These are phyloP conservation scores for Candida frijolesensis DNA, from an alignment of 1,139 yeast genomes.

Conservation along the genomic window DNA sequence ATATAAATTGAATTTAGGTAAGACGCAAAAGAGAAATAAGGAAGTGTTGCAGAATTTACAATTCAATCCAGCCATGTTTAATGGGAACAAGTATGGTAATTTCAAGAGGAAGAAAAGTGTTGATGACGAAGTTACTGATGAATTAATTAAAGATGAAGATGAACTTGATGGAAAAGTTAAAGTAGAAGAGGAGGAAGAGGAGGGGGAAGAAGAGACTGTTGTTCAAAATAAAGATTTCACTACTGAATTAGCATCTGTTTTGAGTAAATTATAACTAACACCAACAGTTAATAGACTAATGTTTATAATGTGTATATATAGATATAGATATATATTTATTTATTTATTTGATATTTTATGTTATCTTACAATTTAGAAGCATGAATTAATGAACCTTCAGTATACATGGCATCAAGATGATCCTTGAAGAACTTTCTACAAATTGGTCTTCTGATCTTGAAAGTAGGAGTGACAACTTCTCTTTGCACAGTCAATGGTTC, in stretches of 20 bases:
- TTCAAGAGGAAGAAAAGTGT: neutral
- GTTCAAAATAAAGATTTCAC: slow-evolving; percentile 15
- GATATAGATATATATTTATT: neutral
- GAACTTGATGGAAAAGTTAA: neutral
- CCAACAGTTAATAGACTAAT: too few relatives aligned
- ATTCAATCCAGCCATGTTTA: slow-evolving; percentile 21
- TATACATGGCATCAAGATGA: slow-evolving; percentile 51
- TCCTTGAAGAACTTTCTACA: slow-evolving; percentile 44
- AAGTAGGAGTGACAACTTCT: slow-evolving; percentile 43
- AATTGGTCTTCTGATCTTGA: slow-evolving; percentile 34
- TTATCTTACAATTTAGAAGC: slow-evolving; percentile 10
- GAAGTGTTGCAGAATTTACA: slow-evolving; percentile 23
- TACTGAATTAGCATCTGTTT: slow-evolving; percentile 22
- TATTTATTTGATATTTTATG: neutral
- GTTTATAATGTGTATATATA: neutral
- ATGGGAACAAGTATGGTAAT: neutral
- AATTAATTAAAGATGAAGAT: slow-evolving; percentile 17
- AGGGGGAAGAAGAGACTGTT: neutral
- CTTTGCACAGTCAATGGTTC: slow-evolving; percentile 41
- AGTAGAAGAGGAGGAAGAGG: neutral
- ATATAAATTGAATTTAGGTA: slow-evolving; percentile 29
- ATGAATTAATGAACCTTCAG: slow-evolving; percentile 19
- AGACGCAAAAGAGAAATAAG: slow-evolving; percentile 25
- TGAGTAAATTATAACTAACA: slow-evolving; percentile 15
- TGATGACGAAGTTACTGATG: slow-evolving; percentile 21